phyloP scores from a whole-genome alignment of 441 rosid genomes.

The Arabidopsis hybrid region DNA sequence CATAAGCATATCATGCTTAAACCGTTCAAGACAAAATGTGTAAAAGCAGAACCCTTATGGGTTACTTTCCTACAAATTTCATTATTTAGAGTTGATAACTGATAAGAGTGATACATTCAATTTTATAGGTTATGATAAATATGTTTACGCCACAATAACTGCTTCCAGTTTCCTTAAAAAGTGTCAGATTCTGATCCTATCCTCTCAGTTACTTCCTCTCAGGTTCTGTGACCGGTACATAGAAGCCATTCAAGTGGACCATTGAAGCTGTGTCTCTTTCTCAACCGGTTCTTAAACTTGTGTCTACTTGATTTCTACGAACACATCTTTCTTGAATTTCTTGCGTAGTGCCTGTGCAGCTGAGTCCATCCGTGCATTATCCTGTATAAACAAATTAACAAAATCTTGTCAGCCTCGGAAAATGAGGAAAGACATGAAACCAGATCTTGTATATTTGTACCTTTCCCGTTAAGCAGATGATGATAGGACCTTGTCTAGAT shows the following conservation, averaged over 20 bases:
- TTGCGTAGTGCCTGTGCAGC: slow-evolving; percentile 67
- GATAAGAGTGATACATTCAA: slow-evolving; percentile 20
- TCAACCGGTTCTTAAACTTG: slow-evolving; percentile 17
- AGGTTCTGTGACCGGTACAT: slow-evolving; percentile 21
- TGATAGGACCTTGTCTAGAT: slow-evolving; percentile 77
- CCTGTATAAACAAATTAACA: slow-evolving; percentile 51
- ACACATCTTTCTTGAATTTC: slow-evolving; percentile 58
- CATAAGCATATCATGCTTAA: slow-evolving; percentile 22
- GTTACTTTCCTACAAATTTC: slow-evolving; percentile 22
- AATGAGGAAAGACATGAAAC: neutral
- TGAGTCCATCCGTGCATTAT: slow-evolving; percentile 53
- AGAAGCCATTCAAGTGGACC: slow-evolving; percentile 17
- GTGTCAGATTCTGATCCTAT: slow-evolving; percentile 26
- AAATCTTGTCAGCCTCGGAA: neutral
- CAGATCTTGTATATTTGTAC: slow-evolving; percentile 48
- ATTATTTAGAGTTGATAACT: slow-evolving; percentile 25
- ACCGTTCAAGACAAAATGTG: slow-evolving; percentile 10
- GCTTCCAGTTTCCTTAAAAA: neutral
- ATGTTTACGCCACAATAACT: neutral
- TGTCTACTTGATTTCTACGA: slow-evolving; percentile 50
- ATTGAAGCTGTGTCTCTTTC: slow-evolving; percentile 27
- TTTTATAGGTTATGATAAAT: neutral
- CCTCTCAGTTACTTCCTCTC: slow-evolving; percentile 28
- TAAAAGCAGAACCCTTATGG: slow-evolving; percentile 24
- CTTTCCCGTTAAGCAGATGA: slow-evolving; percentile 80